Conservation (phyloP, 208 protist genomes). For the Acanthamoeba triangularis region DNA sequence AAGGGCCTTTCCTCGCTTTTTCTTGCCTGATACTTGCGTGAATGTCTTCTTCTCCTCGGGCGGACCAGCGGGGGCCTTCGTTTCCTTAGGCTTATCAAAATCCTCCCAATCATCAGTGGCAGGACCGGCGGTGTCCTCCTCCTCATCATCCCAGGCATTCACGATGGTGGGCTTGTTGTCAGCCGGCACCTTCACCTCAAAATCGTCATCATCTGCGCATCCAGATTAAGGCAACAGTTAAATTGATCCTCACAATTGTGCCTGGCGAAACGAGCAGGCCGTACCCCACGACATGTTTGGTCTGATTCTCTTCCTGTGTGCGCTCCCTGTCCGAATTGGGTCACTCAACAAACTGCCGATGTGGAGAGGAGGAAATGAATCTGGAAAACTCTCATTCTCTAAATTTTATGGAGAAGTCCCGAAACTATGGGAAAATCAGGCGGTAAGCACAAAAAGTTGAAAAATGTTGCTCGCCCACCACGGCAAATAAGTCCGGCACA, state of each 20-base stretch:
- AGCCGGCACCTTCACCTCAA: conserved; percentile 7
- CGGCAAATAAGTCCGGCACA: not conserved
- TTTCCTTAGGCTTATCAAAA: conserved; percentile 20
- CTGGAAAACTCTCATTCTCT: not conserved
- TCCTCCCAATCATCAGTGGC: conserved; percentile 35
- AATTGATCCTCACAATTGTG: not conserved
- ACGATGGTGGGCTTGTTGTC: not conserved
- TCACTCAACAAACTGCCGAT: not conserved
- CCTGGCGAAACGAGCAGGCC: not conserved
- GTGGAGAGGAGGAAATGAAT: not conserved
- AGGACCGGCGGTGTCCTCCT: not conserved
- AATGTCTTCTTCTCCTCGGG: conserved; percentile 57
- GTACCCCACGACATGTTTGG: conserved; percentile 31
- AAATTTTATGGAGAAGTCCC: not conserved
- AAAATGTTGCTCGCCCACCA: not conserved
- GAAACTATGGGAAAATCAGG: not conserved
- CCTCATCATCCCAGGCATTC: conserved; percentile 38
- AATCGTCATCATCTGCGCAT: conserved; percentile 53
- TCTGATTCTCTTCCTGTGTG: not conserved
- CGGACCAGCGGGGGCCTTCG: not conserved
- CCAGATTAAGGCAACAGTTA: not conserved
- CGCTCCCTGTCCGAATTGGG: not conserved
- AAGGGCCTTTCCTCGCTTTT: conserved; percentile 22
- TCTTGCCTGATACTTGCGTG: conserved; percentile 44
- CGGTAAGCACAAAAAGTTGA: not conserved